Evolutionary conservation across 306 rosid genomes (phyloP), one percentile per base, ranked within the genome.

Genomic region (Lithocarpus polystachyus): DNA sequence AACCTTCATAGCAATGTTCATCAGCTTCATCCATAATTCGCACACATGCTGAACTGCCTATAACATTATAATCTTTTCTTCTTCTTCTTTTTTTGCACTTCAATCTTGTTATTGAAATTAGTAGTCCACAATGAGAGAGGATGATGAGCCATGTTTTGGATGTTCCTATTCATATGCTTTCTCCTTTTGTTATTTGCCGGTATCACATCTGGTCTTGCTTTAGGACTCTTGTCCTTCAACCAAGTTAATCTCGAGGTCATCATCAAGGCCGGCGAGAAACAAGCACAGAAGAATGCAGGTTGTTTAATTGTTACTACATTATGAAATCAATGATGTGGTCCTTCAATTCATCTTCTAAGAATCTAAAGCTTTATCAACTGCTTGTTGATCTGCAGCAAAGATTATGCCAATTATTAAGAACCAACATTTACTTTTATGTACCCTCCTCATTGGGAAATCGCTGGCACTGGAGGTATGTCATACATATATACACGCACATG

Each of bases 161-260:
- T 83, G 77, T 82, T 84, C 35, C 52, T 86, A 54, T 4, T 59
- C 48, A 71, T 84, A 43, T 77, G 84, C 81, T 77, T 78, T 51
- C 84, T 35, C 62, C 84, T 83, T 82, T 80, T 90, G 77, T 61
- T 74, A 45, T 89, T 89, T 86, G 88, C 90, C 76, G 86, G 93
- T 14, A 77, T 82, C 28, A 85, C 89, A 68, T 90, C 93, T 0
- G 93, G 93, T 57, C 92, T 90, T 81, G 88, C 97, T 61, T 73
- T 92, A 31, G 93, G 95, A 62, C 90, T 92, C 71, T 71, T 89
- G 85, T 92, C 93, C 64, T 89, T 89, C 56, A 89, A 89, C 82
- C 84, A 86, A 76, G 88, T 90, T 81, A 93, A 92, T 83, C 93
- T 92, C 6, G 95, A 90, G 85, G 93, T 92, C 64, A 89, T 92